Conservation (phyloP, 2,329 filamentous ascomycete species). For the Colletotrichum destructivum region DNA sequence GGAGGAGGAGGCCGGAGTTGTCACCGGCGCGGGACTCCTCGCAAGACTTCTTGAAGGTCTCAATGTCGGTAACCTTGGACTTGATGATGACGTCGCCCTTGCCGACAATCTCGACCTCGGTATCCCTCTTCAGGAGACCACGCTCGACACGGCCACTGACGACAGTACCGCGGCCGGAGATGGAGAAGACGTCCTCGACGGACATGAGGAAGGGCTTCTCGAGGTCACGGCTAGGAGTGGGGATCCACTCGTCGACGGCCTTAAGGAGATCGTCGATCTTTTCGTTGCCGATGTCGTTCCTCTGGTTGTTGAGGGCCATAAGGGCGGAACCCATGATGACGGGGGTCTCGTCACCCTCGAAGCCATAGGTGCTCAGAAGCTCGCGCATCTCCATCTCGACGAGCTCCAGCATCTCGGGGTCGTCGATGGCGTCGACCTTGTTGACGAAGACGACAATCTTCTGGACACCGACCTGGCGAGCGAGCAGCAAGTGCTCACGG, state of each 20-base stretch:
- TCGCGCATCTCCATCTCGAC: constrained; percentile 99
- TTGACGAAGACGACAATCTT: constrained; percentile 99
- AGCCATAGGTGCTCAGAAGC: constrained; percentile 91
- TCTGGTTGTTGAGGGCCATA: constrained; percentile 89
- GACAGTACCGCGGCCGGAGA: constrained; percentile 94
- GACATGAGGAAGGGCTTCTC: constrained; percentile 99
- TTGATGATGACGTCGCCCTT: constrained; percentile 87
- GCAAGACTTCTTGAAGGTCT: constrained; percentile 99
- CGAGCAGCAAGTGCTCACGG: constrained; percentile 96
- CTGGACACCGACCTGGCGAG: constrained; percentile 98
- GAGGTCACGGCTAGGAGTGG: constrained; percentile 91
- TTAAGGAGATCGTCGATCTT: constrained; percentile 94
- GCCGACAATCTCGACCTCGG: constrained; percentile 94
- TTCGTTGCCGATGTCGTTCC: constrained; percentile 86
- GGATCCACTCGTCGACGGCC: constrained; percentile 96
- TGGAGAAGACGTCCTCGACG: constrained; percentile 93
- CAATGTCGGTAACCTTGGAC: constrained; percentile 99
- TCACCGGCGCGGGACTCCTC: constrained; percentile 96
- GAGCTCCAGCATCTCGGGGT: constrained; percentile 99
- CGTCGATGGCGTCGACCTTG: constrained; percentile 98
- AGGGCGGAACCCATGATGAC: constrained; percentile 98
- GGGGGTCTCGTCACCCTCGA: constrained; percentile 97
- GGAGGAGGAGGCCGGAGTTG: constrained; percentile 97
- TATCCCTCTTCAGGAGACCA: constrained; percentile 92
- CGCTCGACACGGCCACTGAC: constrained; percentile 98